Evolutionary conservation across 768 basidiomycete genomes (phyloP), one percentile per base, ranked within the genome.

Genomic region (Panellus pusillus): DNA sequence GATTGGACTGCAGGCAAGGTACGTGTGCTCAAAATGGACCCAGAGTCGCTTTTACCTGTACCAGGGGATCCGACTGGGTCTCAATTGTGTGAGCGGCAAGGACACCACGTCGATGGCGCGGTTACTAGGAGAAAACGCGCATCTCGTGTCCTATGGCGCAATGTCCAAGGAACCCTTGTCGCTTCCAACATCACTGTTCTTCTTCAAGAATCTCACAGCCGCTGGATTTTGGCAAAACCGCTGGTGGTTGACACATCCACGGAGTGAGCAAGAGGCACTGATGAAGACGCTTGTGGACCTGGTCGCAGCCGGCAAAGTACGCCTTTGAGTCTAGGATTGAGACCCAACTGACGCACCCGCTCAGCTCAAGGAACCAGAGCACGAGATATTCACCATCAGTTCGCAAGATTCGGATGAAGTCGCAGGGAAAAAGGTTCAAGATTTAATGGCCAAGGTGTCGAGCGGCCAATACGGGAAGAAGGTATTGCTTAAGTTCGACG

Each of bases 141-240:
- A 89, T 58, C 76, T 93, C 12, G 85, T 93, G 8, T 91, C 93
- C 0, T 95, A 94, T 50, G 93, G 93, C 27, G 91, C 89, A 6
- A 94, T 95, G 92, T 88, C 92, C 1, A 92, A 88, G 65, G 78
- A 86, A 47, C 90, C 92, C 0, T 68, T 95, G 15, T 79, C 83
- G 1, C 66, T 95, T 18, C 88, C 93, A 1, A 86, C 89, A 0
- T 87, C 88, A 0, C 72, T 84, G 18, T 86, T 91, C 70, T 92
- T 95, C 55, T 95, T 95, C 76, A 91, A 85, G 58, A 88, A 91
- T 66, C 73, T 94, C 58, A 86, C 79, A 0, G 76, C 78, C 19
- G 86, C 82, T 45, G 92, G 90, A 6, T 91, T 86, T 68, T 92
- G 90, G 89, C 86, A 89, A 66, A 82, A 74, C 47, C 75, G 78